phyloP scores from a whole-genome alignment of 768 basidiomycete genomes.

The Boletus speciosus region DNA sequence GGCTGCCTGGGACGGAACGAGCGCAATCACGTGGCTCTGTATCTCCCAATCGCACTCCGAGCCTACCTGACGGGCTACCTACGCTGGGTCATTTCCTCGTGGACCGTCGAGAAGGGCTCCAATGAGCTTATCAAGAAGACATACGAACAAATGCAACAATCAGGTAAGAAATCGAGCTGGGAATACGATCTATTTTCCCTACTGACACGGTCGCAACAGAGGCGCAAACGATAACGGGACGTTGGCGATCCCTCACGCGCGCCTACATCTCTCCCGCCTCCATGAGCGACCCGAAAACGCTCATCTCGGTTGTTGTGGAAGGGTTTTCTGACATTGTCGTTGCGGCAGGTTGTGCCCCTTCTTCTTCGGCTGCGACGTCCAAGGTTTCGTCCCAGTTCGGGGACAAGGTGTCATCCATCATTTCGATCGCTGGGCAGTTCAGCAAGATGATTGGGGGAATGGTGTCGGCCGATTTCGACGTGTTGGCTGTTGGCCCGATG shows the following conservation, averaged over 20 bases:
- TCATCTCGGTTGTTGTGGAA: background rate
- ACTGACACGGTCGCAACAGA: background rate
- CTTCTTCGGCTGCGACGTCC: background rate
- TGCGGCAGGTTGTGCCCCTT: slow-evolving; percentile 4
- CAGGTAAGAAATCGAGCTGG: background rate
- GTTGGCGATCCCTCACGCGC: slow-evolving; percentile 8
- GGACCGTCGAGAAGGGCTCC: slow-evolving; percentile 2
- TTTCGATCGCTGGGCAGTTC: slow-evolving; percentile 1
- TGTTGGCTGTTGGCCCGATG: background rate
- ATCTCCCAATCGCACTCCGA: slow-evolving; percentile 9
- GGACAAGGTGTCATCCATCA: slow-evolving; percentile 2
- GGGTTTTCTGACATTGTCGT: slow-evolving; percentile 8
- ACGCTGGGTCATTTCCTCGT: slow-evolving; percentile 5
- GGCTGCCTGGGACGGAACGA: background rate
- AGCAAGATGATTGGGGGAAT: slow-evolving; percentile 8
- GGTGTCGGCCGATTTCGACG: slow-evolving; percentile 7
- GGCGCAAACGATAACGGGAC: slow-evolving; percentile 1
- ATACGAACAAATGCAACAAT: slow-evolving; percentile 1
- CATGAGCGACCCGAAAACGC: background rate
- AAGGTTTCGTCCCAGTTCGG: slow-evolving; percentile 2
- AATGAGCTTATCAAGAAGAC: background rate
- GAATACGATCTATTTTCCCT: background rate
- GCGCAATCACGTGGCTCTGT: background rate
- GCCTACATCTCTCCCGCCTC: background rate
- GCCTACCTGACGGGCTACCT: slow-evolving; percentile 3